A percentile compares a stretch with the other conserved stretches of the same genome.
Conservation (phyloP, 495 filamentous ascomycete species). For the Entonaema liquescens region DNA sequence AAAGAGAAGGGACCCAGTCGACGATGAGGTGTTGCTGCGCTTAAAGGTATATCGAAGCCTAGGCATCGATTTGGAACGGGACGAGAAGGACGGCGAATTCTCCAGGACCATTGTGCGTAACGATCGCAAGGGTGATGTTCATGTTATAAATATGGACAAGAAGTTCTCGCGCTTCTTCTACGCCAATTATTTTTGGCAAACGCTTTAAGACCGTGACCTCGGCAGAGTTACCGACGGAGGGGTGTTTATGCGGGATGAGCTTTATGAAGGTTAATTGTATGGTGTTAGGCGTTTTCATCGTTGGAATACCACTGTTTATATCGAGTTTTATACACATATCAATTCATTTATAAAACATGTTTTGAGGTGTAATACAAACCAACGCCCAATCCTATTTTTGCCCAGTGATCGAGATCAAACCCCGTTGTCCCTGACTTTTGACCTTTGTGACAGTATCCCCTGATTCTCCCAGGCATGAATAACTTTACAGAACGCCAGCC, state of each 20-base stretch:
- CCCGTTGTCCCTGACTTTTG: constrained; percentile 11
- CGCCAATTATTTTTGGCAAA: constrained; percentile 94
- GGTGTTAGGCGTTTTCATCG: constrained; percentile 32
- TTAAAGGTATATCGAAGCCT: constrained; percentile 91
- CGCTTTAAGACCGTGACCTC: constrained; percentile 62
- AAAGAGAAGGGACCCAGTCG: constrained; percentile 49
- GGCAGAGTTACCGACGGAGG: background rate
- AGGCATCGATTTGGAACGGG: constrained; percentile 87
- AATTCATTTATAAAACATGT: constrained; percentile 3
- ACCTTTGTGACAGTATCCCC: constrained; percentile 3
- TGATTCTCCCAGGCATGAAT: background rate
- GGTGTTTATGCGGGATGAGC: constrained; percentile 1
- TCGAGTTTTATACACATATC: background rate
- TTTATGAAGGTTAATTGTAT: constrained; percentile 9
- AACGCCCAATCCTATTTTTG: background rate
- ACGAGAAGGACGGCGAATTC: constrained; percentile 79
- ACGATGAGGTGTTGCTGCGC: constrained; percentile 70
- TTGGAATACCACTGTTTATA: constrained; percentile 36
- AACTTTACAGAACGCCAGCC: constrained; percentile 8
- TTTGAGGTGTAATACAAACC: constrained; percentile 2
- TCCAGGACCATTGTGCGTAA: constrained; percentile 88
- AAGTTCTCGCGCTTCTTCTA: constrained; percentile 94
- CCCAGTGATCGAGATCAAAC: background rate
- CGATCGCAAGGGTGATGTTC: constrained; percentile 86
- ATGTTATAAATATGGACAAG: constrained; percentile 92